Base-by-base conservation (phyloP, 1,139 yeast species). In the Candida labiduridarum region DNA sequence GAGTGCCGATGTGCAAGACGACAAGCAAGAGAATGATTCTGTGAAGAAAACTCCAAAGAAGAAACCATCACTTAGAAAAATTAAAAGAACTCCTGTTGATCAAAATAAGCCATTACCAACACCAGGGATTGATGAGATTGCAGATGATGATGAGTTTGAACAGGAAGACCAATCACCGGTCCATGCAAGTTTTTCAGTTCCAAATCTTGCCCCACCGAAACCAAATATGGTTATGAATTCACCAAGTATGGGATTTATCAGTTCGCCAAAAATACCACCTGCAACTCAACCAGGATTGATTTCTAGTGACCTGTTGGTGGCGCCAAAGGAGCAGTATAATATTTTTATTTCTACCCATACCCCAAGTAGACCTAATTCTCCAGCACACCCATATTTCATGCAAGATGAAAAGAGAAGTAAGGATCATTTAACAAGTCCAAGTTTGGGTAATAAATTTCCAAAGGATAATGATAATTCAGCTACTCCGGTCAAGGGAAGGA, bases 351-450 rank as follows among this genome's bases (percentile, higher is more conserved):
- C 48, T 16, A 44, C 22, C 22, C 48, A 40, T 18, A 25, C 44
- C 16, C 41, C 39, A 9, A 27, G 12, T 12, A 12, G 16, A 33
- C 22, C 40, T 14, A 16, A 39, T 9, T 40, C 48, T 14, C 48
- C 48, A 10, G 40, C 41, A 35, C 46, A 44, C 35, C 46, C 46
- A 25, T 44, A 44, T 35, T 44, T 44, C 19, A 44, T 27, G 36
- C 46, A 44, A 36, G 46, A 44, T 35, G 46, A 44, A 27, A 44
- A 27, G 25, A 27, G 39, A 25, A 38, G 41, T 38, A 38, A 38
- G 22, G 41, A 38, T 38, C 41, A 38, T 25, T 25, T 38, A 14
- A 22, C 22, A 7, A 61, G 62, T 2, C 58, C 60, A 22, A 59
- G 56, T 4, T 57, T 38, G 41, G 38, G n/a, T 10, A 22, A 2